phyloP scores from a whole-genome alignment of 768 basidiomycete species.

The Kwoniella botswanensis region DNA sequence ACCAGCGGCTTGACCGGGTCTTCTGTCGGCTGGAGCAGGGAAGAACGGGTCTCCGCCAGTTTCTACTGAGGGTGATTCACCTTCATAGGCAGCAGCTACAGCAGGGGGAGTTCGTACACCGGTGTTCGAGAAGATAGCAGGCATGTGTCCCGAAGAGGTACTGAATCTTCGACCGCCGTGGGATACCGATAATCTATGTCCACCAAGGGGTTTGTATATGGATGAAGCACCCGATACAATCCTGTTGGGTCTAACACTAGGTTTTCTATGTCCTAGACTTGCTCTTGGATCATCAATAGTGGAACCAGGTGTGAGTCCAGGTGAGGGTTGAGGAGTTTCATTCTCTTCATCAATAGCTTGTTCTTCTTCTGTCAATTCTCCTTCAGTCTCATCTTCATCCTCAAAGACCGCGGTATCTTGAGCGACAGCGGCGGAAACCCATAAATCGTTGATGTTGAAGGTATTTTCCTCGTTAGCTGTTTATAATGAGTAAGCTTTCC shows the following conservation, averaged over 20 bases:
- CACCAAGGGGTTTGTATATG: constrained; percentile 26
- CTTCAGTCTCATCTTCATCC: constrained; percentile 76
- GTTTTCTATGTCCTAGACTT: neutral
- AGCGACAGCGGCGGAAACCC: constrained; percentile 97
- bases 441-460: constrained; percentile 91
- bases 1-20: constrained; percentile 22
- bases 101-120: constrained; percentile 80
- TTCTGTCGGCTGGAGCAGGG: constrained; percentile 24
- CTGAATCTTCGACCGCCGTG: constrained; percentile 48
- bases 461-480: constrained; percentile 90
- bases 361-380: constrained; percentile 56
- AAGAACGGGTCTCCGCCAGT: constrained; percentile 47
- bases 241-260: constrained; percentile 20
- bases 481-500: neutral
- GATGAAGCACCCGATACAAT: constrained; percentile 27
- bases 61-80: constrained; percentile 34
- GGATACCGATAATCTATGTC: constrained; percentile 43
- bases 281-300: constrained; percentile 7
- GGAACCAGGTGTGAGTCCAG: constrained; percentile 38
- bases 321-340: constrained; percentile 35
- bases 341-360: constrained; percentile 54
- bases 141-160: constrained; percentile 60
- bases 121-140: constrained; percentile 80
- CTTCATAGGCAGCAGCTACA: constrained; percentile 59
- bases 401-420: constrained; percentile 68